Base-by-base conservation (phyloP, 2,329 filamentous ascomycete genomes). In the Pestalotiopsis sp. region DNA sequence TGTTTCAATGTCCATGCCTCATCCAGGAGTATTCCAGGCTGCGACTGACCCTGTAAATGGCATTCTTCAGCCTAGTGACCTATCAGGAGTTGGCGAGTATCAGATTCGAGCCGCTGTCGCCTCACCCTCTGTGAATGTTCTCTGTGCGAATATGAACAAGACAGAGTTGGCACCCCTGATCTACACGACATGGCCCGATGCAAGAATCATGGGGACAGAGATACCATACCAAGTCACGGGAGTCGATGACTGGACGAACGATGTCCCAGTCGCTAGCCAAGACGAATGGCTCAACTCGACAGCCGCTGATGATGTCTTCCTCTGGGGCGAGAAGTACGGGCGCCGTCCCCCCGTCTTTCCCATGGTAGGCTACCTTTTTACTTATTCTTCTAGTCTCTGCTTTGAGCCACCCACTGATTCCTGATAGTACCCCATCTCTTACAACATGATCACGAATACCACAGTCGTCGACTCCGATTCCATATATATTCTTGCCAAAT, bases 1-100 rank as follows among this genome's bases (percentile, higher is more conserved):
- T 70, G 88, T 94, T 30, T 92, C 91, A 0, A 83, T 94, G 71
- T 91, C 92, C 0, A 91, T 94, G 85, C 93, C 93, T 0, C 93
- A 96, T 72, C 83, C 89, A 0, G 88, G 81, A 57, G 84, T 96
- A 0, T 88, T 91, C 40, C 78, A 82, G 13, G 92, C 92, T 0
- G 89, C 91, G 0, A 85, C 82, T 9, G 82, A 91, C 71, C 78
- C 83, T 0, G 76, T 79, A 9, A 95, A 95, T 73, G 76, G 80
- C 0, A 92, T 96, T 38, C 78, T 92, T 9, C 92, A 95, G 72
- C 92, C 93, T 0, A 82, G 84, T 6, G 87, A 89, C 22, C 80
- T 89, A 11, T 84, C 81, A 0, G 91, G 91, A 0, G 83, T 92
- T 9, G 92, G 92, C 11, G 86, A 90, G 61, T 94, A 94, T 76